Base-by-base conservation (phyloP, 1,139 yeast genomes). In the Candida smagusa region DNA sequence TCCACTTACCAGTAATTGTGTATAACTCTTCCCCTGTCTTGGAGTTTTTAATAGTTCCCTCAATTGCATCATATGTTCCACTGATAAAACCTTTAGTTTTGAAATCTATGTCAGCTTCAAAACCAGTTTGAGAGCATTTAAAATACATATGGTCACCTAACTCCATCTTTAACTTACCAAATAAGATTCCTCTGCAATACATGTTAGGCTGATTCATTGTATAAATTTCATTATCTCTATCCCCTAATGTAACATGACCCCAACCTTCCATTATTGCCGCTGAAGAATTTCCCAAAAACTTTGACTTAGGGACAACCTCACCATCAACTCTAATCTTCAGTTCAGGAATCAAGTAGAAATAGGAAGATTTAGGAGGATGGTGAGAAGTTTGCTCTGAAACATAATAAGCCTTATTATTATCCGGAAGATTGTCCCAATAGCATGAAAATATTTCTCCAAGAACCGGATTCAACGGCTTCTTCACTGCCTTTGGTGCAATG, bases 341-440 rank as follows among this genome's bases (percentile, higher is more conserved):
- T 42, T 82, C 85, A 0, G 98, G 98, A 32, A 87, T 75, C 60
- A 84, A 67, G 59, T 87, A 92, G 54, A 90, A 92, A 61, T 92
- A 92, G 0, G 96, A 84, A 0, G 97, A 87, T 56, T 92, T 85
- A 7, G 98, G 98, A n/a, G 98, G 98, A 58, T 92, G 98, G 54
- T 92, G 98, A 16, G 96, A 86, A 0, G 96, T 88, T 60, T 92
- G 98, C 59, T 92, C 98, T 1, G 97, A 74, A 9, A 92, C 63
- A 57, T 90, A 94, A 54, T 74, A 90, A 0, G 97, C 96, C 34
- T 76, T 73, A 4, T 74, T 61, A 19, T 71, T 77, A 19, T 70
- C 74, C 39, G 85, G 80, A 9, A 92, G 79, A 37, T 87, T 65
- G 50, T 88, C 94, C 98, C 98, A 92, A 57, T 85, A 90, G 54